Base-by-base conservation (phyloP, 2,329 filamentous ascomycete genomes). In the Fusarium fujikuroi region DNA sequence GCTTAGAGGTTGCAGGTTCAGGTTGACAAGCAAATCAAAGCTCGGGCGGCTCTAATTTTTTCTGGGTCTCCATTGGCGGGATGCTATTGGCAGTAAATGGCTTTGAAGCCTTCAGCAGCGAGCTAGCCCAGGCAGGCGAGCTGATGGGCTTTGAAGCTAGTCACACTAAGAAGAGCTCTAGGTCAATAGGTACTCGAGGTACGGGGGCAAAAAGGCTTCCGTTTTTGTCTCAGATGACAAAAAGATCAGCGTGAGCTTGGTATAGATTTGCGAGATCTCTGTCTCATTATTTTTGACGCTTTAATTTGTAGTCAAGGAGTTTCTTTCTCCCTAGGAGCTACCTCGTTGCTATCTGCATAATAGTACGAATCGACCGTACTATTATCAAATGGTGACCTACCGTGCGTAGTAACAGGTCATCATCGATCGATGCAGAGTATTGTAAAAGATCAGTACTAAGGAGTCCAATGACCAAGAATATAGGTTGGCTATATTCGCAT, bases 21-120 rank as follows among this genome's bases (percentile, higher is more conserved):
- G 30, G 52, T 71, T 66, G 60, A 62, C 69, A 74, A 74, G 44
- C 71, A 73, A 63, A 73, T 36, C 37, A 69, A 56, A 56, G 60
- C 42, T n/a, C 52, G 32, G 34, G 52, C 50, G 52, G 56, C 53
- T 73, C 56, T 72, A 52, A 42, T 65, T 73, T 74, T 72, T 56
- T 42, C 47, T 54, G 58, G 66, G 52, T 50, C 67, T 66, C 50
- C 60, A 66, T 62, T 60, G 57, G 62, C 53, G 61, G 62, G 46
- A 53, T 67, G 43, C 39, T 70, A 30, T 50, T 30, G 54, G 58
- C 25, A 47, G 46, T 23, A 25, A 25, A 73, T 50, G 49, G 30
- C 40, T 52, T 42, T 30, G 28, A 64, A 52, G 42, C 43, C 36
- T 18, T 32, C 19, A 73, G 53, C 53, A 46, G 39, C 18, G 39